Percentiles rank a stretch among this genome's conserved stretches.
phyloP scores from a whole-genome alignment of 805 yeast species.

The Metschnikowia vanudenii region DNA sequence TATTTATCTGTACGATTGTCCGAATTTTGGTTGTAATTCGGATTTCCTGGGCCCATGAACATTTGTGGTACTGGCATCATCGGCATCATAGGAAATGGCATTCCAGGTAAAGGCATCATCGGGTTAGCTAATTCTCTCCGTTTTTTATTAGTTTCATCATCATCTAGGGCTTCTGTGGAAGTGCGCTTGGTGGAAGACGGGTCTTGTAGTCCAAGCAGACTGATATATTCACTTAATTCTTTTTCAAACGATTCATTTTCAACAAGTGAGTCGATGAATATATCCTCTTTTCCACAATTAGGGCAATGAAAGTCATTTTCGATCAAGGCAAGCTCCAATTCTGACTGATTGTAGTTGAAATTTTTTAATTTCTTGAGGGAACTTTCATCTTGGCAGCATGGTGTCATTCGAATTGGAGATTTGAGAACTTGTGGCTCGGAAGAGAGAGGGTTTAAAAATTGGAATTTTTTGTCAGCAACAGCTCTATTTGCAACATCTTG shows the following conservation, averaged over 20 bases:
- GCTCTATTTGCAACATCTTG: constrained; percentile 31
- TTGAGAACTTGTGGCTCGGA: constrained; percentile 48
- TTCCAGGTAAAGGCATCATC: constrained; percentile 9
- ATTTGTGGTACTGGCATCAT: constrained; percentile 20
- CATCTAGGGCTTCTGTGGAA: constrained; percentile 15
- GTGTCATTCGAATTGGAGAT: constrained; percentile 72
- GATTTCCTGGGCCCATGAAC: constrained; percentile 6
- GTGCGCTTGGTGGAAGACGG: constrained; percentile 23
- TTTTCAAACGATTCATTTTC: constrained; percentile 59
- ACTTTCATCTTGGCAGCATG: constrained; percentile 64
- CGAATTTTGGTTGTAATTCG: background rate
- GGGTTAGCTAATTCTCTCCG: constrained; percentile 23
- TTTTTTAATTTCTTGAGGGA: constrained; percentile 56
- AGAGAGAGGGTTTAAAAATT: constrained; percentile 64
- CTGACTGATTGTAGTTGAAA: constrained; percentile 36
- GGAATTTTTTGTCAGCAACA: constrained; percentile 31
- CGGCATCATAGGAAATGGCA: constrained; percentile 22
- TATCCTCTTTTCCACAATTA: constrained; percentile 70
- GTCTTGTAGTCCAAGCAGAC: constrained; percentile 38
- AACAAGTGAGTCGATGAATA: constrained; percentile 68
- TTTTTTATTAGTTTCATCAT: constrained; percentile 24
- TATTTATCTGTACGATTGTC: constrained; percentile 1
- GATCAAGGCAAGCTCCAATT: constrained; percentile 49
- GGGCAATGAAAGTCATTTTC: constrained; percentile 92
- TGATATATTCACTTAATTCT: constrained; percentile 52